phyloP scores from a whole-genome alignment of 2,329 filamentous ascomycete species.

The Fusarium sp. region DNA sequence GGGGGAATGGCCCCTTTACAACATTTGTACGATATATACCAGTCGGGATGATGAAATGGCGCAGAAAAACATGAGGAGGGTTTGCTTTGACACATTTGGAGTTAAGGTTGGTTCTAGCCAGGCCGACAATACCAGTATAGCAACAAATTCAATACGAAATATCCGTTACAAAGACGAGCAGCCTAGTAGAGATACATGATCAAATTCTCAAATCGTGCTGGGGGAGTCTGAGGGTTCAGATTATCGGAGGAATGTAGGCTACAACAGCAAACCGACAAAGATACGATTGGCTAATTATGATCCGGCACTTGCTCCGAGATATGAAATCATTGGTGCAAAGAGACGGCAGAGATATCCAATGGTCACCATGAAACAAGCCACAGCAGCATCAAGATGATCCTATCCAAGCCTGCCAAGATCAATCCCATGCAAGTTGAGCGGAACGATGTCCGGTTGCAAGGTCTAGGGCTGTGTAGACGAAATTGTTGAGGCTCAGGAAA shows the following conservation, averaged over 20 bases:
- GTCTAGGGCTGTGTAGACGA: background rate
- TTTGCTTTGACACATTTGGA: slow-evolving; percentile 24
- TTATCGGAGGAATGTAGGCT: background rate
- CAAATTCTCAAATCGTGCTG: background rate
- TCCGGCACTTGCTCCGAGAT: background rate
- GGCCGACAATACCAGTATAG: slow-evolving; percentile 13
- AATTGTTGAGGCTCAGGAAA: slow-evolving; percentile 22
- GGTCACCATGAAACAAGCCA: background rate
- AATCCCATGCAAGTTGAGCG: background rate
- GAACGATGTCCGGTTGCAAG: background rate
- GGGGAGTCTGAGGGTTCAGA: background rate
- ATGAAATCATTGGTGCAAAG: background rate
- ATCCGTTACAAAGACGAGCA: background rate
- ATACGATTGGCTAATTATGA: background rate
- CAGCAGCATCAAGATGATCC: background rate
- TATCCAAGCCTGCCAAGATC: background rate
- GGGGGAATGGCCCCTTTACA: slow-evolving; percentile 2
- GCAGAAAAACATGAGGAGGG: slow-evolving; percentile 34
- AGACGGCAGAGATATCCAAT: background rate
- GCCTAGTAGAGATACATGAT: background rate
- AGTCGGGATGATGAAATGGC: slow-evolving; percentile 32
- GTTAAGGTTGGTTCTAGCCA: slow-evolving; percentile 20
- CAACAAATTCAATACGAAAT: slow-evolving; percentile 7
- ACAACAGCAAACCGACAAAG: background rate
- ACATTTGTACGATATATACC: slow-evolving; percentile 41